Percentiles rank a stretch among this genome's conserved stretches.
phyloP scores from a whole-genome alignment of 2,329 filamentous ascomycete species.

The Fusarium nisikadoi region DNA sequence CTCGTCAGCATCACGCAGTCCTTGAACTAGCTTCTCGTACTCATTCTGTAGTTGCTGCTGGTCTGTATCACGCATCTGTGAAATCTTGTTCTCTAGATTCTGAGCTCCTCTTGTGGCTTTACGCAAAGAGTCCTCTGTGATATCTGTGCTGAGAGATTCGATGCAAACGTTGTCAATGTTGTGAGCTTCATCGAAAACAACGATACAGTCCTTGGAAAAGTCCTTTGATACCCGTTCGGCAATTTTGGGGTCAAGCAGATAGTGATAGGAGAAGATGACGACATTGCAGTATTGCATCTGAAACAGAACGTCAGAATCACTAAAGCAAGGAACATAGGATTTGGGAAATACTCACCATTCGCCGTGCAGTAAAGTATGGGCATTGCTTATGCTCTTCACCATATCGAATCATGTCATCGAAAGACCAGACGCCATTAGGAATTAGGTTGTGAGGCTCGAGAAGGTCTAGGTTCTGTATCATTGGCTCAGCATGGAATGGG shows the following conservation, averaged over 20 bases:
- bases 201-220: slow-evolving; percentile 96
- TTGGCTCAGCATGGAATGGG: slow-evolving; percentile 18
- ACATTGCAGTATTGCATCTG: slow-evolving; percentile 99
- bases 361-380: slow-evolving; percentile 93
- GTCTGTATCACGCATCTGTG: slow-evolving; percentile 95
- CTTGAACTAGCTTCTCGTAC: slow-evolving; percentile 94
- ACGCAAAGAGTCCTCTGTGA: slow-evolving; percentile 92
- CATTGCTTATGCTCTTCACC: slow-evolving; percentile 97
- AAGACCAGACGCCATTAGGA: slow-evolving; percentile 93
- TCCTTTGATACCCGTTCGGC: slow-evolving; percentile 95
- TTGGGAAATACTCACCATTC: slow-evolving; percentile 73
- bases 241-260: slow-evolving; percentile 96
- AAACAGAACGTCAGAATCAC: background rate
- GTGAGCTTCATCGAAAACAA: slow-evolving; percentile 98
- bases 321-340: background rate
- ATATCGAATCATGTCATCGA: slow-evolving; percentile 88
- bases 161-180: slow-evolving; percentile 99
- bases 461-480: slow-evolving; percentile 82
- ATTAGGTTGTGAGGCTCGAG: slow-evolving; percentile 95
- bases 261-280: slow-evolving; percentile 99
- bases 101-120: slow-evolving; percentile 91
- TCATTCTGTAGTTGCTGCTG: slow-evolving; percentile 94
- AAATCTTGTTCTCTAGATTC: slow-evolving; percentile 90
- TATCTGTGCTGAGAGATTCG: slow-evolving; percentile 94
- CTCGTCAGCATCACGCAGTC: slow-evolving; percentile 87